phyloP scores from a whole-genome alignment of 257 asterid species.

The Nicotiana otophora region DNA sequence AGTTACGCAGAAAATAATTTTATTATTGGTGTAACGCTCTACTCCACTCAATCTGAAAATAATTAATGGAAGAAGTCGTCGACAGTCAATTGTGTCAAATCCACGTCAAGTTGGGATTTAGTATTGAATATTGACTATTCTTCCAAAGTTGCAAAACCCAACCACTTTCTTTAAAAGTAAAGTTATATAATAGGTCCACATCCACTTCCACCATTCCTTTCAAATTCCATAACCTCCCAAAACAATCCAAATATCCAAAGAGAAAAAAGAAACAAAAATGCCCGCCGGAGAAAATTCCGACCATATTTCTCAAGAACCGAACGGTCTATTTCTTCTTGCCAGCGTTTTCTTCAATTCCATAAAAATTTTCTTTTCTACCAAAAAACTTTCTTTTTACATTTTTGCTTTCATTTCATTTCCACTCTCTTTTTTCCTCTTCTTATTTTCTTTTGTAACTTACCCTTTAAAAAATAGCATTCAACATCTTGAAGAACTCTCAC shows the following conservation, averaged over 20 bases:
- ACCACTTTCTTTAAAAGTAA: neutral
- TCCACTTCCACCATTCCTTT: neutral
- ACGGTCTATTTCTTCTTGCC: neutral
- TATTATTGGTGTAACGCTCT: too few relatives aligned
- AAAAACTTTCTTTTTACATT: neutral
- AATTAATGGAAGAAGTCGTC: too few relatives aligned
- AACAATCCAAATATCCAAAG: neutral
- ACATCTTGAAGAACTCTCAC: neutral
- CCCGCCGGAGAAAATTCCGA: neutral
- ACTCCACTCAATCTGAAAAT: too few relatives aligned
- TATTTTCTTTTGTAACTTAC: neutral
- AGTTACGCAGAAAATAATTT: too few relatives aligned
- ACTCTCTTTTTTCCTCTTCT: neutral
- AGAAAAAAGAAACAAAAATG: neutral
- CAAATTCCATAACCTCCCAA: neutral
- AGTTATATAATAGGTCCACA: neutral
- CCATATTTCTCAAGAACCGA: neutral
- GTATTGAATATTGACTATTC: too few relatives aligned
- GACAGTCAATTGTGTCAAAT: too few relatives aligned
- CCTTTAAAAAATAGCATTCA: neutral
- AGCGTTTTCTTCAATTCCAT: neutral
- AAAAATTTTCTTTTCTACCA: neutral
- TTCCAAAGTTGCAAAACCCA: too few relatives aligned
- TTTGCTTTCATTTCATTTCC: neutral
- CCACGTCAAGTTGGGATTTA: too few relatives aligned